phyloP scores from a whole-genome alignment of 495 filamentous ascomycete genomes.

The Sordaria brevicollis region DNA sequence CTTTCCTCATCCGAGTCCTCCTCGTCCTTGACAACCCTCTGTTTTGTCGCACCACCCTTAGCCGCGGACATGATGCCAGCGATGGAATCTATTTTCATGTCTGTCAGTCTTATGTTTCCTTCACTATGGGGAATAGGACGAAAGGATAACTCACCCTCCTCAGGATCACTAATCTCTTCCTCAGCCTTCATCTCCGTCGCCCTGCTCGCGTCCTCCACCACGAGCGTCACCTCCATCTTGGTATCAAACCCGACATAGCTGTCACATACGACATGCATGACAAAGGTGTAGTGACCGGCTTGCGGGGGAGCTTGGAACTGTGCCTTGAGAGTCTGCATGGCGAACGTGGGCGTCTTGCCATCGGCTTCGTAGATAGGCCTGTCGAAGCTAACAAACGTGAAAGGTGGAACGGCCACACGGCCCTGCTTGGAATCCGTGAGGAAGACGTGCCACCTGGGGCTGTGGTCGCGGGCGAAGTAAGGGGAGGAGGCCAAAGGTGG shows the following conservation, averaged over 20 bases:
- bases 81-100: conserved; percentile 58
- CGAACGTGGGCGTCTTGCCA: conserved; percentile 69
- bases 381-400: conserved; percentile 82
- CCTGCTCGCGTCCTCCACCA: conserved; percentile 84
- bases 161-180: conserved; percentile 94
- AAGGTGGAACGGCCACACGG: conserved; percentile 90
- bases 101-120: conserved; percentile 20
- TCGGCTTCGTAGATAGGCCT: conserved; percentile 65
- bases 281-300: conserved; percentile 82
- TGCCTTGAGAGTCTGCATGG: conserved; percentile 90
- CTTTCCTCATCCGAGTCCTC: conserved; percentile 69
- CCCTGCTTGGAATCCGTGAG: conserved; percentile 86
- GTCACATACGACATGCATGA: conserved; percentile 85
- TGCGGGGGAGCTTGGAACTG: conserved; percentile 96
- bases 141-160: conserved; percentile 64
- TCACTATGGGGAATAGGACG: conserved; percentile 4
- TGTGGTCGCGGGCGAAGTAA: conserved; percentile 79
- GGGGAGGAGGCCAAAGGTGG: conserved; percentile 82
- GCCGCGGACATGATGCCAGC: conserved; percentile 91
- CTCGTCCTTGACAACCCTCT: conserved; percentile 38
- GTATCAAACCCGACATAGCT: conserved; percentile 89
- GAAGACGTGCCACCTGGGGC: conserved; percentile 87
- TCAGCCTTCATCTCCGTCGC: conserved; percentile 68
- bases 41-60: conserved; percentile 49
- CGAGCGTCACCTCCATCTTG: conserved; percentile 75